These are phyloP conservation scores for Erodium moschatum DNA, from an alignment of 441 rosid genomes.

Conservation along the genomic window DNA sequence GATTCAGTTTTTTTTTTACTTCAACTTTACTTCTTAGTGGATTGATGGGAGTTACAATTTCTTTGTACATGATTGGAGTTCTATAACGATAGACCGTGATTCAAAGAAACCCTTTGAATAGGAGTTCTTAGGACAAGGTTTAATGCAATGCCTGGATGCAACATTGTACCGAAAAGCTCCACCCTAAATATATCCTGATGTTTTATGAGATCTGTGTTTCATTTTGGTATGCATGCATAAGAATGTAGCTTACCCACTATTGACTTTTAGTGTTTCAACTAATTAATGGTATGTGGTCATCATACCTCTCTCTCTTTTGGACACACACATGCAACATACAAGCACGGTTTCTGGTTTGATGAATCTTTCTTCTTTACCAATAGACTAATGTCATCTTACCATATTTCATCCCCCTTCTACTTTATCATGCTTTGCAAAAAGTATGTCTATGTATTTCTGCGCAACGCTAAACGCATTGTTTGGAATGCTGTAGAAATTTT, in stretches of 20 bases:
- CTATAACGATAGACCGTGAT: background rate
- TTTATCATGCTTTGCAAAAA: background rate
- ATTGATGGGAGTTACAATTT: background rate
- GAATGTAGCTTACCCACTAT: background rate
- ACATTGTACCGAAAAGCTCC: background rate
- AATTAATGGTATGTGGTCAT: background rate
- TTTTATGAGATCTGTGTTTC: background rate
- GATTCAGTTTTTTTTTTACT: background rate
- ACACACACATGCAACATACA: too few relatives aligned
- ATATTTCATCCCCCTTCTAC: background rate
- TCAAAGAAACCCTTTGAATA: background rate
- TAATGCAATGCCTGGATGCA: background rate
- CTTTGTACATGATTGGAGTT: background rate
- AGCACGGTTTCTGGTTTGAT: background rate
- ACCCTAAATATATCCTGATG: background rate
- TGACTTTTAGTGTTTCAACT: background rate
- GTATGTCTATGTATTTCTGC: constrained; percentile 16
- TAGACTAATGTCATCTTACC: background rate
- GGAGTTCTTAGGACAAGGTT: background rate
- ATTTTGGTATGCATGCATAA: background rate
- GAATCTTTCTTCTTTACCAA: background rate
- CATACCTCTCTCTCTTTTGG: background rate
- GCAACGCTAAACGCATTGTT: background rate
- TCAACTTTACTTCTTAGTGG: background rate
- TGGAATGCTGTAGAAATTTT: constrained; percentile 46